Conservation (phyloP, 1,284 basidiomycete genomes). For the Ceratobasidium sp. region DNA sequence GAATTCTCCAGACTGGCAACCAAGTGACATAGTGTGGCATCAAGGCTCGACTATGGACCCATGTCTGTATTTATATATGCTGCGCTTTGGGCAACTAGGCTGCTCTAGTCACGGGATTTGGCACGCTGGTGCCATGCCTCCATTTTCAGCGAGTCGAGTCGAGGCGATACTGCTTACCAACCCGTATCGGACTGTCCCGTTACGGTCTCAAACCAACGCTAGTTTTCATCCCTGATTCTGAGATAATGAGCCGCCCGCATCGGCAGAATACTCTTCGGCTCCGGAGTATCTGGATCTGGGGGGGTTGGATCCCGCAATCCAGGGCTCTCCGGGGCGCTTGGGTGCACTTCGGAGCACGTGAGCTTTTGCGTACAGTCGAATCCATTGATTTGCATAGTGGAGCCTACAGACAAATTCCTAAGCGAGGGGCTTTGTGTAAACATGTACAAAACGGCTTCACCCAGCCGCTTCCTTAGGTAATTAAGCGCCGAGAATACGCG, state of each 20-base stretch:
- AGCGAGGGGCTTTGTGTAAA: too few relatives aligned
- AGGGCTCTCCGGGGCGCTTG: too few relatives aligned
- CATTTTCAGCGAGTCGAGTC: neutral
- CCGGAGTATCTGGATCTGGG: too few relatives aligned
- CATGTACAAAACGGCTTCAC: neutral
- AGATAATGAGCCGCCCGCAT: too few relatives aligned
- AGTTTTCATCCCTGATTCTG: too few relatives aligned
- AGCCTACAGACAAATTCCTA: too few relatives aligned
- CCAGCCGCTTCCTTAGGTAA: neutral
- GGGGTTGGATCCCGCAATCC: too few relatives aligned
- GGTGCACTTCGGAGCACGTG: too few relatives aligned
- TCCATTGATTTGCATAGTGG: too few relatives aligned
- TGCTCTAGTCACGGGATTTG: neutral
- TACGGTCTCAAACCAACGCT: slow-evolving; percentile 7
- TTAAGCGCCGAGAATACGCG: neutral
- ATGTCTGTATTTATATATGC: too few relatives aligned
- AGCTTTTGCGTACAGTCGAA: too few relatives aligned
- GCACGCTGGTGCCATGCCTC: neutral
- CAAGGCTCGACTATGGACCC: neutral
- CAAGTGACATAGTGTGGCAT: neutral
- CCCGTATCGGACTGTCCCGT: neutral
- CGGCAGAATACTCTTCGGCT: too few relatives aligned
- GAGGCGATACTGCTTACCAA: slow-evolving; percentile 11
- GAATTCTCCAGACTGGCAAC: slow-evolving; percentile 1
- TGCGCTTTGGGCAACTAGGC: neutral